Percentiles rank a stretch among this genome's conserved stretches.
These are phyloP conservation scores for Mycena leptocephala DNA, from an alignment of 768 basidiomycete genomes.

Conservation along the genomic window DNA sequence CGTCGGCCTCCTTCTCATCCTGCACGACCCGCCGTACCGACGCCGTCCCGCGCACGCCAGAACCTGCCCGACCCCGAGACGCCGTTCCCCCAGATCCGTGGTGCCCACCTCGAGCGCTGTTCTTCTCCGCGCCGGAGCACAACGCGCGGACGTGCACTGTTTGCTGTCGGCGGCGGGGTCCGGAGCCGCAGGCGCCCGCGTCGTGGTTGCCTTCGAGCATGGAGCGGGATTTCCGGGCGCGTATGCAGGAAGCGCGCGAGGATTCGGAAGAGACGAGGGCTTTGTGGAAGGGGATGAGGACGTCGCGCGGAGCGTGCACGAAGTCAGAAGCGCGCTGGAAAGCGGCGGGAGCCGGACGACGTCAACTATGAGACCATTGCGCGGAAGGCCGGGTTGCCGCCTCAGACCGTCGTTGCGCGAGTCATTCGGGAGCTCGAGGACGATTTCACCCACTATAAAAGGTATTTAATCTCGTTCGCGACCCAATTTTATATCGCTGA, in stretches of 20 bases:
- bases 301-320: slow-evolving; percentile 40
- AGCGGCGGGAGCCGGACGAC: slow-evolving; percentile 49
- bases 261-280: slow-evolving; percentile 61
- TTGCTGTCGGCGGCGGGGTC: slow-evolving; percentile 69
- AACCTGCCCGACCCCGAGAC: slow-evolving; percentile 52
- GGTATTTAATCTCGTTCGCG: slow-evolving; percentile 65
- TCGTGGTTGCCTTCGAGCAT: slow-evolving; percentile 42
- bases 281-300: slow-evolving; percentile 63
- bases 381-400: slow-evolving; percentile 69
- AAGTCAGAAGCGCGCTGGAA: slow-evolving; percentile 43
- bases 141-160: slow-evolving; percentile 78
- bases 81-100: slow-evolving; percentile 90
- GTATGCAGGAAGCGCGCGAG: slow-evolving; percentile 33
- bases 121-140: slow-evolving; percentile 87
- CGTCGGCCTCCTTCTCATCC: neutral
- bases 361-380: slow-evolving; percentile 49
- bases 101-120: slow-evolving; percentile 84
- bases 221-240: slow-evolving; percentile 17
- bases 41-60: slow-evolving; percentile 31
- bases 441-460: slow-evolving; percentile 95
- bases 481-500: slow-evolving; percentile 11
- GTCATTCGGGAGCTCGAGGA: slow-evolving; percentile 94
- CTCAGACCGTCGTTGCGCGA: slow-evolving; percentile 89
- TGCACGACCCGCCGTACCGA: slow-evolving; percentile 18
- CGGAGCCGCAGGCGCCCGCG: slow-evolving; percentile 18